Percentiles rank a stretch among this genome's conserved stretches.
Conservation (phyloP, 768 basidiomycete species). For the Pleurotus pulmonarius region DNA sequence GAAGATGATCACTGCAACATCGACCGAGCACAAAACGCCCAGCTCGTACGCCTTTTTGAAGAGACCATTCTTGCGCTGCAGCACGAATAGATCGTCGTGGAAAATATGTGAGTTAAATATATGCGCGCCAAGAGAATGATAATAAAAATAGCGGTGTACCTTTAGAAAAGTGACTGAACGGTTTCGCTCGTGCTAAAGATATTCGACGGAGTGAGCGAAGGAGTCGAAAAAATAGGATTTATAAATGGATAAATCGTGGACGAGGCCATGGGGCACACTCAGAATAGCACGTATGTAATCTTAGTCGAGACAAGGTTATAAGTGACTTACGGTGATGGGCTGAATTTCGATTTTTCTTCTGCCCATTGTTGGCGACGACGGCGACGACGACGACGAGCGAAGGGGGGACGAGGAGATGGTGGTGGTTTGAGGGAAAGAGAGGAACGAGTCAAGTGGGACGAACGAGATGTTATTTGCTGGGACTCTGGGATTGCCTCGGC, state of each 20-base stretch:
- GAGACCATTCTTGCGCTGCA: conserved; percentile 81
- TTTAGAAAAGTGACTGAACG: conserved; percentile 90
- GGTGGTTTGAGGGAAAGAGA: neutral
- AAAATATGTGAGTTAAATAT: conserved; percentile 28
- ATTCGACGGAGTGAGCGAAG: conserved; percentile 23
- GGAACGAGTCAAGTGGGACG: neutral
- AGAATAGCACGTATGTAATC: conserved; percentile 6
- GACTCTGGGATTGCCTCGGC: neutral
- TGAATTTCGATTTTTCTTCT: conserved; percentile 81
- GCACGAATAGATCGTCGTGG: conserved; percentile 13
- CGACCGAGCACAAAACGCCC: conserved; percentile 85
- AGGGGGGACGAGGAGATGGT: neutral
- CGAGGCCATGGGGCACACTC: conserved; percentile 15
- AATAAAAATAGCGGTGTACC: conserved; percentile 71
- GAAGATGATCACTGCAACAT: conserved; percentile 86
- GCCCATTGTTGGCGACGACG: conserved; percentile 44
- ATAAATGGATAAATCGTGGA: conserved; percentile 13
- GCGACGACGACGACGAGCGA: neutral
- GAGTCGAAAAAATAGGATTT: conserved; percentile 23
- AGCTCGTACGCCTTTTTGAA: conserved; percentile 93
- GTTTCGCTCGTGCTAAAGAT: conserved; percentile 84
- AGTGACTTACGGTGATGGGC: conserved; percentile 64
- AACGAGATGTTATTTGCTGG: neutral
- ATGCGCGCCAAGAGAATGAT: conserved; percentile 40
- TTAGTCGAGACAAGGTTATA: neutral